Conservation (phyloP, 2,329 filamentous ascomycete species). For the Colletotrichum sublineola region DNA sequence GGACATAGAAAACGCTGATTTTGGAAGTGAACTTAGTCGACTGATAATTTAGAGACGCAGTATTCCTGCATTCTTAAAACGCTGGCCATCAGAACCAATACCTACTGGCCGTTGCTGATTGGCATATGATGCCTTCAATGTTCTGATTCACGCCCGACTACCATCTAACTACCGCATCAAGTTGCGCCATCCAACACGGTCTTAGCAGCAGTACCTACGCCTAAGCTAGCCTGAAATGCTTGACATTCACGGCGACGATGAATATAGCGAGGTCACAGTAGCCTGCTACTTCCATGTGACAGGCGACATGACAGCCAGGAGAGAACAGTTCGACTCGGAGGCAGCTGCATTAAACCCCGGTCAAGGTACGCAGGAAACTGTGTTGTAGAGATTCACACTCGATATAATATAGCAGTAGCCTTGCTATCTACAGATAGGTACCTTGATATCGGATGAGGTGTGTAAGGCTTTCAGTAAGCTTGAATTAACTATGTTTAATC, state of each 20-base stretch:
- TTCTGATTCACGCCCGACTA: too few species aligned
- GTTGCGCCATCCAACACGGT: too few species aligned
- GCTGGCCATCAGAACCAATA: too few species aligned
- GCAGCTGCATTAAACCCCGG: not conserved
- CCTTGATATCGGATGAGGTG: not conserved
- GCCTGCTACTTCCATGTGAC: not conserved
- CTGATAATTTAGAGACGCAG: too few species aligned
- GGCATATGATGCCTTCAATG: too few species aligned
- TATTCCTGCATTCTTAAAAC: too few species aligned
- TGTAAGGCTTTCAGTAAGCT: not conserved
- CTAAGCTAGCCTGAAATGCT: not conserved
- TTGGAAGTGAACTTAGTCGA: too few species aligned
- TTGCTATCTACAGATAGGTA: not conserved
- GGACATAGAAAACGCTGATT: too few species aligned
- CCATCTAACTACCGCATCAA: too few species aligned
- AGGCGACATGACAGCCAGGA: not conserved
- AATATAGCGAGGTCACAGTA: not conserved
- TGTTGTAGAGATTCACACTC: not conserved
- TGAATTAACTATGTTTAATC: slow-evolving; percentile 36
- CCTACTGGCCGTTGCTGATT: too few species aligned
- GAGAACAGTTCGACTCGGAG: not conserved
- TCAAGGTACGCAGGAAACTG: not conserved
- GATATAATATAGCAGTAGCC: not conserved
- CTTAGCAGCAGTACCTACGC: not conserved
- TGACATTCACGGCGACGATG: not conserved